These are phyloP conservation scores for Trichophyton simii DNA, from an alignment of 2,329 filamentous ascomycete species.

Conservation along the genomic window DNA sequence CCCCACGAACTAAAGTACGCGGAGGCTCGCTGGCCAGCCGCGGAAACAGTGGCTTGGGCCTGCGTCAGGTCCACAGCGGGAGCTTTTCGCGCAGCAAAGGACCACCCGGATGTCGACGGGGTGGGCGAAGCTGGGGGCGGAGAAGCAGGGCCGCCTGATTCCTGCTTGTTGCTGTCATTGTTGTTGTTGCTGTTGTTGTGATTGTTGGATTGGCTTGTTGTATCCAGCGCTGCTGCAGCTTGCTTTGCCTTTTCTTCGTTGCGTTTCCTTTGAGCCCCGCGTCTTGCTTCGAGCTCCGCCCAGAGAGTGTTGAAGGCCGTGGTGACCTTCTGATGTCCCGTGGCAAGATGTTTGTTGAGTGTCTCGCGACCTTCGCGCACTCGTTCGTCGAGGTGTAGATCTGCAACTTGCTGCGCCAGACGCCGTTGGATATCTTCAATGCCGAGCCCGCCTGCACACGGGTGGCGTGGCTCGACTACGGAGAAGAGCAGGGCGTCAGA, in stretches of 20 bases:
- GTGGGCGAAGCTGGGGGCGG: constrained; percentile 18
- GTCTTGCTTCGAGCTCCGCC: constrained; percentile 72
- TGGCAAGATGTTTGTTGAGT: constrained; percentile 77
- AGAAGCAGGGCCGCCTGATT: constrained; percentile 7
- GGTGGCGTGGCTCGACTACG: constrained; percentile 83
- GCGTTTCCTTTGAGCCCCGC: constrained; percentile 54
- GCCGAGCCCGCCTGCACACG: constrained; percentile 79
- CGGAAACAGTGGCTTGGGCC: constrained; percentile 43
- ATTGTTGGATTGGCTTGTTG: constrained; percentile 17
- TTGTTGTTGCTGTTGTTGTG: constrained; percentile 17
- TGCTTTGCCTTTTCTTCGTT: constrained; percentile 23
- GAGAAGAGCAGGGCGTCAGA: constrained; percentile 79
- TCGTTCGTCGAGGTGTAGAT: constrained; percentile 84
- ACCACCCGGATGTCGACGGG: constrained; percentile 11
- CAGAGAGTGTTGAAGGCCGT: constrained; percentile 80
- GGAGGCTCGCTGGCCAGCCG: constrained; percentile 44
- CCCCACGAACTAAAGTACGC: constrained; percentile 54
- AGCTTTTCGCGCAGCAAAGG: constrained; percentile 23
- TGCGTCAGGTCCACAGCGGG: constrained; percentile 39
- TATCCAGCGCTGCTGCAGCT: constrained; percentile 16
- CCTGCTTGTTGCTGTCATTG: too few species aligned
- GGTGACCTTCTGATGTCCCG: constrained; percentile 76
- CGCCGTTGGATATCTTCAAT: constrained; percentile 91
- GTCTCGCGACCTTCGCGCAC: constrained; percentile 73
- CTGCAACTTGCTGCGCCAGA: constrained; percentile 80